These are phyloP conservation scores for Blastocladiella emersonii DNA, from an alignment of 371 early-diverging fungal species.

Conservation along the genomic window DNA sequence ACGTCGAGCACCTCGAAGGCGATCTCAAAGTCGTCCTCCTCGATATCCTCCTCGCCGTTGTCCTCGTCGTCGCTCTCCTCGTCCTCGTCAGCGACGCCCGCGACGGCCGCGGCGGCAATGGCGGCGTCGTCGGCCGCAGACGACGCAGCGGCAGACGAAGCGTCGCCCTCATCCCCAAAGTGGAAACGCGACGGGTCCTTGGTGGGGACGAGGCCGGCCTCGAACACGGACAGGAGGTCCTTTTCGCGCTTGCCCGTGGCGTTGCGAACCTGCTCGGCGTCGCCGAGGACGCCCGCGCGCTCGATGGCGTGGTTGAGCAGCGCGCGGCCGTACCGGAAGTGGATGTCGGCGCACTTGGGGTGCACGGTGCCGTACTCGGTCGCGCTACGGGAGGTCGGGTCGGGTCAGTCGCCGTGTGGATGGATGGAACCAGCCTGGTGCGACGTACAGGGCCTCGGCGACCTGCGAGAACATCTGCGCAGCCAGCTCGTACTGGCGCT, in stretches of 20 bases:
- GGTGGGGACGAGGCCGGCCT: constrained; percentile 17
- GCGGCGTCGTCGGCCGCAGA: too few species aligned
- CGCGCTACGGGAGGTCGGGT: background rate
- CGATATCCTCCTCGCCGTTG: constrained; percentile 18
- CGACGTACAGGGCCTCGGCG: background rate
- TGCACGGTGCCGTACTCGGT: background rate
- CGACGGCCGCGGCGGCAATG: constrained; percentile 8
- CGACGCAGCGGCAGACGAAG: too few species aligned
- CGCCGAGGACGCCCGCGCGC: constrained; percentile 52
- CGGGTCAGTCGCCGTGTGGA: too few species aligned
- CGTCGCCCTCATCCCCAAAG: constrained; percentile 15
- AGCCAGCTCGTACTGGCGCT: background rate
- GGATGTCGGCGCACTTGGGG: constrained; percentile 48
- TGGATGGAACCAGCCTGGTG: too few species aligned
- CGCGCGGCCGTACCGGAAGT: constrained; percentile 65
- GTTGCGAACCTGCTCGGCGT: constrained; percentile 13
- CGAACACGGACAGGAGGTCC: constrained; percentile 14
- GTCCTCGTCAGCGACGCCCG: constrained; percentile 20
- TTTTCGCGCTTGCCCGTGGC: constrained; percentile 15
- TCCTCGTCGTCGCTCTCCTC: constrained; percentile 31
- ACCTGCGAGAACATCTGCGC: background rate
- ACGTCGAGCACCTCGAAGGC: constrained; percentile 81
- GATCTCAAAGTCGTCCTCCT: constrained; percentile 62
- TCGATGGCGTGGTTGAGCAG: constrained; percentile 59
- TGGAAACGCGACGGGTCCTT: constrained; percentile 26